A percentile compares a stretch with the other conserved stretches of the same genome.
Evolutionary conservation across 306 rosid species (phyloP).

Genomic region (Citrullus amarus): DNA sequence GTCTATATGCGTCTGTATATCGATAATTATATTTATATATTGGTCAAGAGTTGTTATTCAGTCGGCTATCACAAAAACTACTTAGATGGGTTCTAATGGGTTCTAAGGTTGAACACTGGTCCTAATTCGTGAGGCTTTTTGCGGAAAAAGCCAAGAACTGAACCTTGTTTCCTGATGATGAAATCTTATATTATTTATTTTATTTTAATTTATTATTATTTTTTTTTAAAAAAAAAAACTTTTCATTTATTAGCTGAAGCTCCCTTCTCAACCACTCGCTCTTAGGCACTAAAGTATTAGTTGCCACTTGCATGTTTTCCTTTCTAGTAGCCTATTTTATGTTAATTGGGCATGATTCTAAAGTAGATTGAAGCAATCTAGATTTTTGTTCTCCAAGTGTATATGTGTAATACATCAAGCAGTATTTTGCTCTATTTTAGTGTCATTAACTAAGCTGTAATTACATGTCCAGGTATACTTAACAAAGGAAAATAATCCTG

Average conservation of each 20-base stretch:
- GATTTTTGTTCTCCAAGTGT: neutral
- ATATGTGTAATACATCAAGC: neutral
- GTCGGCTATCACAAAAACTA: neutral
- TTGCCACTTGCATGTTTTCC: neutral
- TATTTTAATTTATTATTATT: neutral
- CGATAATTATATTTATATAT: neutral
- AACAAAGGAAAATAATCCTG: slow-evolving; percentile 61
- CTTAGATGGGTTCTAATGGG: neutral
- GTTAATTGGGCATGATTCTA: neutral
- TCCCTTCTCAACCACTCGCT: neutral
- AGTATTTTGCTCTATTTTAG: neutral
- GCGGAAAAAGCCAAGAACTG: neutral
- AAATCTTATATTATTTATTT: too few species aligned
- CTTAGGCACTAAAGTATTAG: neutral
- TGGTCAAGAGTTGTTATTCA: neutral
- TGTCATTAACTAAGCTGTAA: slow-evolving; percentile 20
- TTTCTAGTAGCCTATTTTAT: neutral
- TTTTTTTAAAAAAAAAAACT: neutral
- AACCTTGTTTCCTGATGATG: neutral
- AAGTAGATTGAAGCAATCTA: neutral
- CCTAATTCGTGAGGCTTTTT: neutral
- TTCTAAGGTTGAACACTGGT: neutral
- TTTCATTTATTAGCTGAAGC: neutral
- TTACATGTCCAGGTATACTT: slow-evolving; percentile 57
- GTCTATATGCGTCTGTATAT: too few species aligned